These are phyloP conservation scores for Pleurotus giganteus DNA, from an alignment of 768 basidiomycete genomes.

Conservation along the genomic window DNA sequence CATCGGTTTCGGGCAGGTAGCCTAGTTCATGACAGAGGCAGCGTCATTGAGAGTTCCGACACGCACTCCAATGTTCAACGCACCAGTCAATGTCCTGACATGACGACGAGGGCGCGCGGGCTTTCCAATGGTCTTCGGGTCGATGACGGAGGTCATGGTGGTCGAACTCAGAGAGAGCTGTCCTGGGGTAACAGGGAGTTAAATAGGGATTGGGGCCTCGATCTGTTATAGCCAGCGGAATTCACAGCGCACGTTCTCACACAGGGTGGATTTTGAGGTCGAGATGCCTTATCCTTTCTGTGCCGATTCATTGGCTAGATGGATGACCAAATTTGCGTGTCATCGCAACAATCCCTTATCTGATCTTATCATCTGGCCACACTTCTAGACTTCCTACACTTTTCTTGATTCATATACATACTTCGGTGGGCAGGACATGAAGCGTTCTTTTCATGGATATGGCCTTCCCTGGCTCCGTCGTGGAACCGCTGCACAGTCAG, in stretches of 20 bases:
- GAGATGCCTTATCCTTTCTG: background rate
- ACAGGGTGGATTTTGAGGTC: background rate
- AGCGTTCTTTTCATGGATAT: background rate
- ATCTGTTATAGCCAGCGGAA: background rate
- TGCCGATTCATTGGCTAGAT: background rate
- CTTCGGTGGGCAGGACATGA: background rate
- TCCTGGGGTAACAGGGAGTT: background rate
- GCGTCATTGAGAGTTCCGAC: background rate
- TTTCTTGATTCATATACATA: background rate
- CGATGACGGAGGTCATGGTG: conserved; percentile 65
- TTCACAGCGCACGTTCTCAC: background rate
- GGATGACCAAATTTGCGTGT: conserved; percentile 1
- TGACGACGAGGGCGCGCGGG: conserved; percentile 60
- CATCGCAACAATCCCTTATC: conserved; percentile 1
- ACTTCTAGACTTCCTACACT: background rate
- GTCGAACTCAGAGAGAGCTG: conserved; percentile 9
- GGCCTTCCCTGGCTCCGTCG: background rate
- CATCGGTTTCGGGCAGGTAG: conserved; percentile 77
- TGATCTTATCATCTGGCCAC: conserved; percentile 2
- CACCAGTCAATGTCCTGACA: conserved; percentile 69
- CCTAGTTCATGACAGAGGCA: conserved; percentile 36
- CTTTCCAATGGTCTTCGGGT: conserved; percentile 63
- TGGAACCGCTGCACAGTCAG: background rate
- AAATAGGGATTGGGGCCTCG: conserved; percentile 1
- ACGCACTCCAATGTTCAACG: background rate